Conservation (phyloP, 805 yeast genomes). For the Babjeviella inositovora region DNA sequence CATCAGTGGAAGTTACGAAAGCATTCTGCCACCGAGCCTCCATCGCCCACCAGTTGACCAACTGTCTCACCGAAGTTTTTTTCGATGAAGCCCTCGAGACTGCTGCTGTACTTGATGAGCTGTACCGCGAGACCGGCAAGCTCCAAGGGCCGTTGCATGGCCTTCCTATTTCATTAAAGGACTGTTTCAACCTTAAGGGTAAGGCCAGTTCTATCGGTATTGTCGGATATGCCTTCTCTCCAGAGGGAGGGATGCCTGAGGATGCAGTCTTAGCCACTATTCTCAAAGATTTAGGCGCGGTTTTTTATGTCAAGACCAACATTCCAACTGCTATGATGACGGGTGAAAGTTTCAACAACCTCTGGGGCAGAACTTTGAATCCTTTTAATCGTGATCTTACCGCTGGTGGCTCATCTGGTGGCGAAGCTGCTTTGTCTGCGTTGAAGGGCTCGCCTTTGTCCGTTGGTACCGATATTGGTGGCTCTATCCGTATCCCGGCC, state of each 20-base stretch:
- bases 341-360: conserved; percentile 25
- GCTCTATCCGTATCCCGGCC: conserved; percentile 31
- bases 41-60: conserved; percentile 35
- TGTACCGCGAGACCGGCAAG: conserved; percentile 4
- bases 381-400: conserved; percentile 23
- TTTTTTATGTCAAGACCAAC: conserved; percentile 36
- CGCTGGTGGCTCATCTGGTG: conserved; percentile 40
- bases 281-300: conserved; percentile 29
- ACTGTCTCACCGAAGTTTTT: conserved; percentile 19
- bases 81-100: conserved; percentile 7
- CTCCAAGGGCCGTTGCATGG: conserved; percentile 9
- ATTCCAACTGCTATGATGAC: conserved; percentile 34
- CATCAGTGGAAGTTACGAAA: conserved; percentile 25
- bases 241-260: conserved; percentile 10
- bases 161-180: conserved; percentile 18
- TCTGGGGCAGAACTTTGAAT: conserved; percentile 28
- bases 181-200: conserved; percentile 27
- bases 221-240: conserved; percentile 21
- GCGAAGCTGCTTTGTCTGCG: conserved; percentile 31
- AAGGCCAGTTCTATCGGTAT: conserved; percentile 32
- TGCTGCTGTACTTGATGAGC: conserved; percentile 7
- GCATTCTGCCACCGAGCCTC: conserved; percentile 48
- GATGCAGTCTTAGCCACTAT: conserved; percentile 19
- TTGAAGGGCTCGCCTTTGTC: conserved; percentile 31
- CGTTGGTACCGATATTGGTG: conserved; percentile 40